These are phyloP conservation scores for Ophiocordyceps australis DNA, from an alignment of 2,329 filamentous ascomycete species.

Conservation along the genomic window DNA sequence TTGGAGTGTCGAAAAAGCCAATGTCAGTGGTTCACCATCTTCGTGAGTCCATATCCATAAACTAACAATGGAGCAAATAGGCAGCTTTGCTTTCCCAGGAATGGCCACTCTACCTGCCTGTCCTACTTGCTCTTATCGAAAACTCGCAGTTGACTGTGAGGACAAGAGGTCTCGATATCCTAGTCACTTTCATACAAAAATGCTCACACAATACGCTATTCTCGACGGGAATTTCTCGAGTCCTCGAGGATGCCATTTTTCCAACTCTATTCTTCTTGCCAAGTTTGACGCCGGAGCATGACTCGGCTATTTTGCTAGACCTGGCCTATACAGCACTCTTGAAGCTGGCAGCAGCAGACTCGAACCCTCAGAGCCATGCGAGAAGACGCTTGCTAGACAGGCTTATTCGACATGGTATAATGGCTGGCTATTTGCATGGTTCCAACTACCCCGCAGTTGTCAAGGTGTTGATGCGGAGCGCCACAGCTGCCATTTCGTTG, in stretches of 20 bases:
- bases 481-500: slow-evolving; percentile 27
- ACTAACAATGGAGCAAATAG: slow-evolving; percentile 1
- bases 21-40: slow-evolving; percentile 1
- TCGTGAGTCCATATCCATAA: slow-evolving; percentile 1
- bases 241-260: slow-evolving; percentile 52
- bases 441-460: slow-evolving; percentile 39
- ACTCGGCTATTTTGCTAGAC: slow-evolving; percentile 46
- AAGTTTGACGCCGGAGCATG: slow-evolving; percentile 52
- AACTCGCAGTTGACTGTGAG: slow-evolving; percentile 37
- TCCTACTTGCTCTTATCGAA: slow-evolving; percentile 51
- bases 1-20: slow-evolving; percentile 3
- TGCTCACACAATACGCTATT: slow-evolving; percentile 34
- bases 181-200: slow-evolving; percentile 33
- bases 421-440: slow-evolving; percentile 37
- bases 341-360: slow-evolving; percentile 23
- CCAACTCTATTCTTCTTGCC: slow-evolving; percentile 65
- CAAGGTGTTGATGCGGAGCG: slow-evolving; percentile 32
- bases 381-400: slow-evolving; percentile 28
- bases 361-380: slow-evolving; percentile 7
- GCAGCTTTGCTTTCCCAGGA: slow-evolving; percentile 11
- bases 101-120: slow-evolving; percentile 54
- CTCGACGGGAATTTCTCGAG: slow-evolving; percentile 43
- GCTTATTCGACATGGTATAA: slow-evolving; percentile 35
- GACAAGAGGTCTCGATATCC: slow-evolving; percentile 32
- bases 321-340: slow-evolving; percentile 51